A percentile compares a stretch with the other conserved stretches of the same genome.
Conservation (phyloP, 495 filamentous ascomycete genomes). For the Penicillium longicatenatum region DNA sequence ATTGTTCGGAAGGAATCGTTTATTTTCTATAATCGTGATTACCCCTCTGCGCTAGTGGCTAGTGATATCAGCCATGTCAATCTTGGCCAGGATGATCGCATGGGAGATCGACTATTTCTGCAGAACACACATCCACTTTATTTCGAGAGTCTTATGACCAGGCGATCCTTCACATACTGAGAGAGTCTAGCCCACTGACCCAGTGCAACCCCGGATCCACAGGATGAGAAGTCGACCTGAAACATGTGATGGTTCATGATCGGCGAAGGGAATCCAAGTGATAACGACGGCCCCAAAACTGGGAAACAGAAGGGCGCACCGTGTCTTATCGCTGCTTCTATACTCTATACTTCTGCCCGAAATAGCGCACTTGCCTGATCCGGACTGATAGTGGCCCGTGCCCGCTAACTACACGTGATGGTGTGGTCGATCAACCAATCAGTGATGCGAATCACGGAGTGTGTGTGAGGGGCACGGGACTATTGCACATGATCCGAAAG, state of each 20-base stretch:
- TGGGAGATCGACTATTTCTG: slow-evolving; percentile 22
- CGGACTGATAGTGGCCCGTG: slow-evolving; percentile 17
- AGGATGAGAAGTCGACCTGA: neutral
- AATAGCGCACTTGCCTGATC: slow-evolving; percentile 7
- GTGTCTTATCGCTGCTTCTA: neutral
- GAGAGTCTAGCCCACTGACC: neutral
- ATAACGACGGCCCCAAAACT: neutral
- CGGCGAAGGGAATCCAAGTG: neutral
- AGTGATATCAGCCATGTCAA: slow-evolving; percentile 3
- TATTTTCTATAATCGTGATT: neutral
- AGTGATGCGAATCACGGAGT: slow-evolving; percentile 10
- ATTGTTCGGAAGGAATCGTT: neutral
- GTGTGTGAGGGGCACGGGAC: slow-evolving; percentile 42
- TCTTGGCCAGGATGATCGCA: slow-evolving; percentile 14
- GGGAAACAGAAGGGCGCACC: neutral
- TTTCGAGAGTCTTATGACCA: slow-evolving; percentile 9
- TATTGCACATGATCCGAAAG: slow-evolving; percentile 38
- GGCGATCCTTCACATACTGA: slow-evolving; percentile 6
- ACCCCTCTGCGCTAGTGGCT: neutral
- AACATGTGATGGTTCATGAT: slow-evolving; percentile 8
- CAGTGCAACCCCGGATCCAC: slow-evolving; percentile 7
- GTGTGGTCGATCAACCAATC: slow-evolving; percentile 31
- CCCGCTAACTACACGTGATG: slow-evolving; percentile 19
- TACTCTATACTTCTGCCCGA: slow-evolving; percentile 3
- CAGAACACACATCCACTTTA: slow-evolving; percentile 9